Evolutionary conservation across 768 basidiomycete species (phyloP).

Genomic region (Candolleomyces efflorescens): DNA sequence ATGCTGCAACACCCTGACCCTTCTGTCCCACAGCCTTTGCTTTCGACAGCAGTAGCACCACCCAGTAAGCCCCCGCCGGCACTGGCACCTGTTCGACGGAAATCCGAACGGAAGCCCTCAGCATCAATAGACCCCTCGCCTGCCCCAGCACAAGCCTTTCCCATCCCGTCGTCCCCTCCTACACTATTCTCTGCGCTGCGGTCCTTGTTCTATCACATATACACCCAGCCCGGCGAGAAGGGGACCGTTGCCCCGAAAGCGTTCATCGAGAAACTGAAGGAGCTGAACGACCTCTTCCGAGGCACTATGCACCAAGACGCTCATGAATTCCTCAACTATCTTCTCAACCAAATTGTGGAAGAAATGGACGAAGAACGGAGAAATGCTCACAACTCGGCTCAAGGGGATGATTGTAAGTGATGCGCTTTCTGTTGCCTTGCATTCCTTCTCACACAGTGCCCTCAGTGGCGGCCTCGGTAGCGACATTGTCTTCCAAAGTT

Average conservation of each 20-base stretch:
- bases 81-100: slow-evolving; percentile 44
- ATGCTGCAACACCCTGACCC: slow-evolving; percentile 65
- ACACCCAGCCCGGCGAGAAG: slow-evolving; percentile 69
- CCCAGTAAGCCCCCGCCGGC: slow-evolving; percentile 26
- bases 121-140: slow-evolving; percentile 21
- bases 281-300: slow-evolving; percentile 88
- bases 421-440: slow-evolving; percentile 4
- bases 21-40: slow-evolving; percentile 33
- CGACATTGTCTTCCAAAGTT: slow-evolving; percentile 46
- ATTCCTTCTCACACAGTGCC: neutral
- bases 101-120: slow-evolving; percentile 50
- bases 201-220: slow-evolving; percentile 84
- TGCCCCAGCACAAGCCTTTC: slow-evolving; percentile 28
- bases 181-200: slow-evolving; percentile 91
- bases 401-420: slow-evolving; percentile 64
- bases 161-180: slow-evolving; percentile 57
- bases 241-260: slow-evolving; percentile 88
- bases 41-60: slow-evolving; percentile 18
- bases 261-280: slow-evolving; percentile 91
- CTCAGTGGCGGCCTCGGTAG: slow-evolving; percentile 58
- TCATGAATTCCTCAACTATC: slow-evolving; percentile 94
- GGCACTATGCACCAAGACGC: slow-evolving; percentile 96
- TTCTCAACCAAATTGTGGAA: slow-evolving; percentile 90
- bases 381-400: slow-evolving; percentile 29
- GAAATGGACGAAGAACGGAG: slow-evolving; percentile 78